Evolutionary conservation across 345 rosid genomes (phyloP).

Genomic region (Gossypium rotundifolium): DNA sequence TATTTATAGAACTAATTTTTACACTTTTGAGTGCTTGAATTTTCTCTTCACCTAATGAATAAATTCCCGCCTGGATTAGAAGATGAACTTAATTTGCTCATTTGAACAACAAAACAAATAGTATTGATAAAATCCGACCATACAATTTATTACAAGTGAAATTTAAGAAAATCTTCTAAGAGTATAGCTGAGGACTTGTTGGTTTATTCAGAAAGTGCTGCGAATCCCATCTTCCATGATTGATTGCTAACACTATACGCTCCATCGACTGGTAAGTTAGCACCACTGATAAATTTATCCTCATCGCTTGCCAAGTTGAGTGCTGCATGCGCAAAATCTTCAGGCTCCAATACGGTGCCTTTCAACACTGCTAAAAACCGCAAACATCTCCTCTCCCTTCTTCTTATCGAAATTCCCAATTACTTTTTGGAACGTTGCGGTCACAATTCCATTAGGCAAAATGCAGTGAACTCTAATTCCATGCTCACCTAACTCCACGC

Average conservation of each 20-base stretch:
- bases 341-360: slow-evolving; percentile 36
- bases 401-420: background rate
- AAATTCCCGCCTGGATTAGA: too few species aligned
- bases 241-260: slow-evolving; percentile 38
- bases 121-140: background rate
- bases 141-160: background rate
- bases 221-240: slow-evolving; percentile 12
- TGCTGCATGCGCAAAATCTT: slow-evolving; percentile 47
- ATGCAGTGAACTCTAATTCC: background rate
- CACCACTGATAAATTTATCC: slow-evolving; percentile 41
- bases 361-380: slow-evolving; percentile 21
- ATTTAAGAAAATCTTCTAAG: background rate
- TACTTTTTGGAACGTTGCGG: background rate
- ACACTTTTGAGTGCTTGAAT: too few species aligned
- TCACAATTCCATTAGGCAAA: background rate
- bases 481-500: background rate
- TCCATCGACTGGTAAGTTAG: slow-evolving; percentile 41
- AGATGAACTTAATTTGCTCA: too few species aligned
- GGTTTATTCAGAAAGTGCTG: background rate
- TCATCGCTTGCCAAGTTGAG: slow-evolving; percentile 48
- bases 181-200: background rate
- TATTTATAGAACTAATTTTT: too few species aligned
- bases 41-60: too few species aligned
- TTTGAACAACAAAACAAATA: too few species aligned
- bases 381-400: slow-evolving; percentile 13